Evolutionary conservation across 768 basidiomycete genomes (phyloP).

Genomic region (Suillus subluteus): DNA sequence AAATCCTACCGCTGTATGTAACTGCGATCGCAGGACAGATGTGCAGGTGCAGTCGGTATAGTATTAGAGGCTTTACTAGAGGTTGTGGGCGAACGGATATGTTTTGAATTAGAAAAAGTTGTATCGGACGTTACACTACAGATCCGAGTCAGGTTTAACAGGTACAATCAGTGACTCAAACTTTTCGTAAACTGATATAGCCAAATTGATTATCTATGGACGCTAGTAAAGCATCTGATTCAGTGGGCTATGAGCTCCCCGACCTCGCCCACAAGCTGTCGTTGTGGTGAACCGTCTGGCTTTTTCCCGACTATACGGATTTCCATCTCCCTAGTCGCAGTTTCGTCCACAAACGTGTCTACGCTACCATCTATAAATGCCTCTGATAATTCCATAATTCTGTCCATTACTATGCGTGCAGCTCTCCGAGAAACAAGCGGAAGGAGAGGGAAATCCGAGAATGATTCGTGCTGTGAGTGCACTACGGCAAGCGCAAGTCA

Average conservation of each 20-base stretch:
- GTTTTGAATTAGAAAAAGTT: neutral
- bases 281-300: slow-evolving; percentile 28
- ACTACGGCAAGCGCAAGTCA: slow-evolving; percentile 17
- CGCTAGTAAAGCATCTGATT: slow-evolving; percentile 1
- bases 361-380: slow-evolving; percentile 26
- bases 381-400: slow-evolving; percentile 25
- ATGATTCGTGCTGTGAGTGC: slow-evolving; percentile 28
- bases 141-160: too few species aligned
- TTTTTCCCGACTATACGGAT: slow-evolving; percentile 23
- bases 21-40: neutral
- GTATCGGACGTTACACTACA: neutral
- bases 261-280: slow-evolving; percentile 25
- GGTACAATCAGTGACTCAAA: neutral
- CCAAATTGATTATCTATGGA: neutral
- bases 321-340: slow-evolving; percentile 25
- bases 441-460: slow-evolving; percentile 33
- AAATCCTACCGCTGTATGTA: too few species aligned
- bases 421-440: slow-evolving; percentile 23
- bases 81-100: neutral
- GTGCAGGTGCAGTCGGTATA: neutral
- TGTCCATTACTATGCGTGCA: slow-evolving; percentile 27
- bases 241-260: slow-evolving; percentile 29
- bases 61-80: neutral
- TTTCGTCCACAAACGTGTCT: neutral
- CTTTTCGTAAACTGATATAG: neutral